Evolutionary conservation across 495 filamentous ascomycete species (phyloP).

Genomic region (Penicillium waksmanii): DNA sequence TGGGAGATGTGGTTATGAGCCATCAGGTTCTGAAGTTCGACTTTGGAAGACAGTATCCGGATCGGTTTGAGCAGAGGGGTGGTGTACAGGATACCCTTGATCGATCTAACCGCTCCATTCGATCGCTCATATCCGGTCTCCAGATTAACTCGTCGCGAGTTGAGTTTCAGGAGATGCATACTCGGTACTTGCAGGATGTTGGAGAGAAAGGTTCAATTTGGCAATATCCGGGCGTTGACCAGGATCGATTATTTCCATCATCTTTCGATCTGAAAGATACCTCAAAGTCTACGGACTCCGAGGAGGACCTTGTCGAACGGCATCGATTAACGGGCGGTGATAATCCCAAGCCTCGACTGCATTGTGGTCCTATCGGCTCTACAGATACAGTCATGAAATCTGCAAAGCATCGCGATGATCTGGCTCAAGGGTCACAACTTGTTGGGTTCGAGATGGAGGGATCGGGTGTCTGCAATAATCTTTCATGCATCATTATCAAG

Average conservation of each 20-base stretch:
- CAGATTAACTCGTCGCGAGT: background rate
- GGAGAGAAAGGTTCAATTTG: background rate
- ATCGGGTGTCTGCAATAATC: constrained; percentile 29
- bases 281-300: background rate
- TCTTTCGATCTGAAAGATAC: background rate
- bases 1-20: constrained; percentile 53
- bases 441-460: constrained; percentile 22
- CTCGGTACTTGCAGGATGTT: background rate
- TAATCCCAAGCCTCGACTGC: constrained; percentile 18
- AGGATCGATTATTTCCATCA: background rate
- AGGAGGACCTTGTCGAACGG: background rate
- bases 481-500: constrained; percentile 42
- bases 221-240: background rate
- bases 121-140: background rate
- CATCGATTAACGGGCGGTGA: background rate
- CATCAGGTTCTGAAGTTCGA: constrained; percentile 41
- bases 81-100: constrained; percentile 22
- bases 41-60: constrained; percentile 36
- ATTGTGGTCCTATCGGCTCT: constrained; percentile 25
- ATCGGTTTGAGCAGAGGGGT: constrained; percentile 31
- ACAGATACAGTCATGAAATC: constrained; percentile 37
- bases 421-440: constrained; percentile 21
- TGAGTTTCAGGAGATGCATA: background rate
- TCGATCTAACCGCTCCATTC: background rate
- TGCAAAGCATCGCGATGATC: constrained; percentile 24